phyloP scores from a whole-genome alignment of 2,329 filamentous ascomycete species.

The Triangularia setosa region DNA sequence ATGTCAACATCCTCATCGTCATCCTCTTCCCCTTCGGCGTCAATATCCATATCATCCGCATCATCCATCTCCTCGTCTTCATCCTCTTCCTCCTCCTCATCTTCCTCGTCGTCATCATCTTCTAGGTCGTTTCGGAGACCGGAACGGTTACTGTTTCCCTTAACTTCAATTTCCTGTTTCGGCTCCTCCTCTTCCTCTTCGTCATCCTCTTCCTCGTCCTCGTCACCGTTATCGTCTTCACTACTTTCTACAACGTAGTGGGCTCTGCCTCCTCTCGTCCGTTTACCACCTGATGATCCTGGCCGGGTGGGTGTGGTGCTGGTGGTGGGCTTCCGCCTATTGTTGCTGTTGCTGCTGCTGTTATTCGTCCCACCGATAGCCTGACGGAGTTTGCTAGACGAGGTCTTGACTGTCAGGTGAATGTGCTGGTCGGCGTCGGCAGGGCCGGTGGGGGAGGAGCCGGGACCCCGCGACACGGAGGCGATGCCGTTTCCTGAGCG shows the following conservation, averaged over 20 bases:
- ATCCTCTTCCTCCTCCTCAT: slow-evolving; percentile 38
- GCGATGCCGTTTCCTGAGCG: slow-evolving; percentile 40
- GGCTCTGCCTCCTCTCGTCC: slow-evolving; percentile 52
- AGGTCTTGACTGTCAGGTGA: slow-evolving; percentile 50
- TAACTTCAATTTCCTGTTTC: slow-evolving; percentile 25
- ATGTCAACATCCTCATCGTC: slow-evolving; percentile 50
- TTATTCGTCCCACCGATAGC: slow-evolving; percentile 38
- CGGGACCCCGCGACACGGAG: slow-evolving; percentile 42
- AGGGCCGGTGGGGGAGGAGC: slow-evolving; percentile 37
- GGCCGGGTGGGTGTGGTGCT: slow-evolving; percentile 20
- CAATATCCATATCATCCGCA: slow-evolving; percentile 25
- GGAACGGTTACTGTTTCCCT: slow-evolving; percentile 29
- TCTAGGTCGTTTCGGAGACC: slow-evolving; percentile 26
- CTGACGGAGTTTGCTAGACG: slow-evolving; percentile 50
- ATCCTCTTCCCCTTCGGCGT: slow-evolving; percentile 33
- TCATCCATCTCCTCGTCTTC: slow-evolving; percentile 21
- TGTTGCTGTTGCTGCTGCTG: slow-evolving; percentile 27
- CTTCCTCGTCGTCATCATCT: slow-evolving; percentile 33
- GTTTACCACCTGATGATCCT: slow-evolving; percentile 39
- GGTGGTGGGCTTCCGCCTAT: slow-evolving; percentile 26
- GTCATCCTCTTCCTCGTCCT: slow-evolving; percentile 34
- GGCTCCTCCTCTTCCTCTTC: slow-evolving; percentile 29
- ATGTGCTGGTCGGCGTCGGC: slow-evolving; percentile 42
- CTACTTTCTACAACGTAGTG: slow-evolving; percentile 57
- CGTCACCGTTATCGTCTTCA: slow-evolving; percentile 38